A percentile compares a stretch with the other conserved stretches of the same genome.
phyloP scores from a whole-genome alignment of 768 basidiomycete genomes.

The Neoboletus brunneissimus region DNA sequence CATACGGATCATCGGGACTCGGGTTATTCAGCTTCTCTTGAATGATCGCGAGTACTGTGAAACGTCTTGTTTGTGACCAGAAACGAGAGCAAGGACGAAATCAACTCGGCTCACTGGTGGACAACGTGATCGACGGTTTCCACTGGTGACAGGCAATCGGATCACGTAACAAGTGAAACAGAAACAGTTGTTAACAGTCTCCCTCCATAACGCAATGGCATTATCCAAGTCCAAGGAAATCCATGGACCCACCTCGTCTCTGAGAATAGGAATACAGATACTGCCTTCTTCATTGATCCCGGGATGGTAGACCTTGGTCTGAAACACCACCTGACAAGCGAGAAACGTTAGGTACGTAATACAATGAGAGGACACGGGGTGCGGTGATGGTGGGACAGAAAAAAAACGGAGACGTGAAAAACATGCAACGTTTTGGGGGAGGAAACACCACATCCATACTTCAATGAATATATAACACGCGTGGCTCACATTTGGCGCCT shows the following conservation, averaged over 20 bases:
- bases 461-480: conserved; percentile 3
- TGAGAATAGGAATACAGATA: conserved; percentile 80
- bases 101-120: conserved; percentile 49
- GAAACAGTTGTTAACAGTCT: conserved; percentile 3
- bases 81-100: background rate
- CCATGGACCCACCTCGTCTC: conserved; percentile 64
- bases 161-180: conserved; percentile 1
- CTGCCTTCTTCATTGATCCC: conserved; percentile 87
- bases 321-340: conserved; percentile 65
- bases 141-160: conserved; percentile 46
- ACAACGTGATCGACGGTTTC: conserved; percentile 78
- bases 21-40: conserved; percentile 89
- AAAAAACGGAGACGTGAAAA: conserved; percentile 1
- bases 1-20: conserved; percentile 84
- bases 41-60: conserved; percentile 66
- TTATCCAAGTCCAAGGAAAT: conserved; percentile 1
- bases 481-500: conserved; percentile 65
- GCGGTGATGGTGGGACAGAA: background rate
- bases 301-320: conserved; percentile 86
- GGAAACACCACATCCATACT: background rate
- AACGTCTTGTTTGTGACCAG: conserved; percentile 11
- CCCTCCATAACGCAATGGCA: background rate
- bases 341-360: conserved; percentile 20
- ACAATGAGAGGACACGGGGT: background rate
- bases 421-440: conserved; percentile 22